Base-by-base conservation (phyloP, 768 basidiomycete species). In the Coprinellus aureogranulatus region DNA sequence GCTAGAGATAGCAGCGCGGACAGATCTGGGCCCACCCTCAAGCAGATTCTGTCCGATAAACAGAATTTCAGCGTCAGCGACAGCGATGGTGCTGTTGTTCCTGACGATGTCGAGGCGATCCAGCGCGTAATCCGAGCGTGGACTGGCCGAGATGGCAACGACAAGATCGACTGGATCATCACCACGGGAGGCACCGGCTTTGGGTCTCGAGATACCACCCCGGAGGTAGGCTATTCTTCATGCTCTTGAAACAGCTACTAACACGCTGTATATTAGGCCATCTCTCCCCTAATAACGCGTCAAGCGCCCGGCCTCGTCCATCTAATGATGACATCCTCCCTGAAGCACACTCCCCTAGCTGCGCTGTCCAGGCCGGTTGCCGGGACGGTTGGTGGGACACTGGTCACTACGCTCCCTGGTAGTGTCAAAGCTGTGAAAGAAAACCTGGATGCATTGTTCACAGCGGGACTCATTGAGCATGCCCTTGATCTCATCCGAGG, bases 171-270 rank as follows among this genome's bases (percentile, higher is more conserved):
- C 67, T 86, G 85, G 81, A 80, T 94, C 57, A 75, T 96, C 61
- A 90, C 90, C 5, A 90, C 89, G 0, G 93, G 93, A 18, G 93
- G 93, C 4, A 96, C 93, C 0, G 93, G 93, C 6, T 93, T 94
- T 65, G 89, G 92, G 1, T 75, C 81, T 28, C 75, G 89, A 61
- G 93, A 96, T 70, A 73, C 77, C 44, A 96, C 93, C 3, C 93
- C 93, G 39, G 92, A 96, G 81, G 92, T 90, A 46, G 50, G 63
- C 53, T 47, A 48, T 10, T 22, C 30, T 48, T 41, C 18, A 23
- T 20, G 14, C 62, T 26, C 6, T 30, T 23, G 27, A 16, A 49
- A 20, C 27, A 16, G 57, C n/a, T 18, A 22, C 8, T 31, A 16
- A 37, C 3, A 50, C 46, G 10, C 22, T 47, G 22, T 16, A 22